Conservation (phyloP, 176 grass and related monocot species). For the Otatea glauca region DNA sequence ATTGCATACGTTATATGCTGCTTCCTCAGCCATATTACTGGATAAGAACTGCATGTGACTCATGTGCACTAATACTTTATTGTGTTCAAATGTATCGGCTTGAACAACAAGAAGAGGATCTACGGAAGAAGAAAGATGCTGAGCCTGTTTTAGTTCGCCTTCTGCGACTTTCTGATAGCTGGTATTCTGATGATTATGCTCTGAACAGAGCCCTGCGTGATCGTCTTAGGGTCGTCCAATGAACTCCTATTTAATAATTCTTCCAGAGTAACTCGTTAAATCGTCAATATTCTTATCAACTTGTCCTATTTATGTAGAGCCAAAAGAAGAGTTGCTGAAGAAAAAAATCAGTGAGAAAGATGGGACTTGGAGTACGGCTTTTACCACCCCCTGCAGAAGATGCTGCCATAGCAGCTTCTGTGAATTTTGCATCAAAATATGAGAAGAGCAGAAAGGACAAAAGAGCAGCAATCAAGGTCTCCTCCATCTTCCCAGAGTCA, state of each 20-base stretch:
- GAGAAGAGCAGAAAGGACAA: constrained; percentile 79
- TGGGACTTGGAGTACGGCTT: constrained; percentile 80
- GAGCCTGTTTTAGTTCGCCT: constrained; percentile 87
- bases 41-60: not conserved
- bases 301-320: constrained; percentile 62
- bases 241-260: constrained; percentile 37
- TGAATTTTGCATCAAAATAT: constrained; percentile 79
- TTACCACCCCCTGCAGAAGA: constrained; percentile 80
- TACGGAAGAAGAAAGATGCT: constrained; percentile 92
- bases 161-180: constrained; percentile 76
- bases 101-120: constrained; percentile 92
- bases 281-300: constrained; percentile 52
- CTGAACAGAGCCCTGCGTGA: constrained; percentile 79
- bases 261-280: constrained; percentile 10
- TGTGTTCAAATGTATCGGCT: constrained; percentile 66
- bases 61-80: not conserved
- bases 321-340: constrained; percentile 87
- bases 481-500: constrained; percentile 74
- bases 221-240: constrained; percentile 69
- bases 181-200: constrained; percentile 79
- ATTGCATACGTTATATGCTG: not conserved
- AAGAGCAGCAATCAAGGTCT: constrained; percentile 78
- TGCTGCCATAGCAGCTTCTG: constrained; percentile 53
- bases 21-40: not conserved
- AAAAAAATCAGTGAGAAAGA: constrained; percentile 69